Base-by-base conservation (phyloP, 2,329 filamentous ascomycete species). In the Tolypocladium guangdongense region DNA sequence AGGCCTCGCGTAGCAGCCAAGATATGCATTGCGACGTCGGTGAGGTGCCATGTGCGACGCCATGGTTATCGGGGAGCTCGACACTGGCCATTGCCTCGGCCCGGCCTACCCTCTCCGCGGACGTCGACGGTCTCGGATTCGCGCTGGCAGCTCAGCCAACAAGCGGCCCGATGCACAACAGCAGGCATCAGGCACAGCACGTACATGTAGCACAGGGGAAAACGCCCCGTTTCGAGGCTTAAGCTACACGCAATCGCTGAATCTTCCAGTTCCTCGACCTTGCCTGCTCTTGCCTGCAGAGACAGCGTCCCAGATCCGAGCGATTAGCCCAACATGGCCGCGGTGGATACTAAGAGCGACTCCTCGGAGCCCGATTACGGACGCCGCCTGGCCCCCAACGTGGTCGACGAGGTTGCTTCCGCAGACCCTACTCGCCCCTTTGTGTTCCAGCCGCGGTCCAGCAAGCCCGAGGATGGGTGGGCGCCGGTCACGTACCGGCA, bases 361-460 rank as follows among this genome's bases (percentile, higher is more conserved):
- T n/a, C 7, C 24, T 2, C 24, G 16, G 43, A 47, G 37, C 27
- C 49, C 18, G 16, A 33, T 10, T 51, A 53, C 32, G 57, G 56
- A 7, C 55, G 50, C 35, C 61, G 62, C 8, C 52, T 63, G 4
- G 7, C 63, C 2, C 56, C 58, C 10, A 52, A 52, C 2, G 27
- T 65, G 4, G 54, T 65, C 5, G 62, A 64, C 36, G 55, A 63
- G 27, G 53, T 62, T 32, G 62, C 63, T 0, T 32, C 43, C 6
- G 50, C 51, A 1, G 60, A 66, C 2, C 64, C 63, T 1, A 33
- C 50, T 7, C 74, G 71, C 36, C 47, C 70, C 7, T 66, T 69
- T 5, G 68, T 72, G 56, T 74, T 73, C 54, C 49, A 71, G 12
- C 50, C 68, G 6, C 70, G 59, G 45, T 59, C 60, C 1, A 58